These are phyloP conservation scores for Calvatia gigantea DNA, from an alignment of 768 basidiomycete species.

Conservation along the genomic window DNA sequence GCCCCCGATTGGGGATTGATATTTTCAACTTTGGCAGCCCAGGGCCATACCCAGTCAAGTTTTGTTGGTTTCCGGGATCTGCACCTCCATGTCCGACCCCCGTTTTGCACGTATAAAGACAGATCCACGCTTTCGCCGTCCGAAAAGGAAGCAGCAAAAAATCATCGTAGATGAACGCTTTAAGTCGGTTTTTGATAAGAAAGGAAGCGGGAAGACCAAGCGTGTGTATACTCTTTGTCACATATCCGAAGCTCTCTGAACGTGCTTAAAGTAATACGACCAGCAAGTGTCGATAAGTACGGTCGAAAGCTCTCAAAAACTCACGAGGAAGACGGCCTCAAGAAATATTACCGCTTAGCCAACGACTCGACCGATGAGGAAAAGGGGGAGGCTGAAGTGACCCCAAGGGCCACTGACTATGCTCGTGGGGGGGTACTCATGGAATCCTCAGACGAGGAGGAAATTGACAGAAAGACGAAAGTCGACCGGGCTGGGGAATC, in stretches of 20 bases:
- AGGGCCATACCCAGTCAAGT: background rate
- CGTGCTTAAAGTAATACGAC: background rate
- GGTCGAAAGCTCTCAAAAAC: constrained; percentile 68
- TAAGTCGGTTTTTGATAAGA: constrained; percentile 65
- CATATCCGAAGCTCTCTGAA: background rate
- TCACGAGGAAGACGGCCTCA: constrained; percentile 72
- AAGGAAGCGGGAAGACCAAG: constrained; percentile 20
- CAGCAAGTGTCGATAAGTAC: constrained; percentile 83
- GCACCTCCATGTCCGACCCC: constrained; percentile 65
- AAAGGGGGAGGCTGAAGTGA: constrained; percentile 29
- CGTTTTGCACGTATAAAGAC: constrained; percentile 84
- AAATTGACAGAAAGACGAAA: constrained; percentile 25
- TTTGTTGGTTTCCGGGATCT: constrained; percentile 5
- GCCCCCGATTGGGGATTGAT: background rate
- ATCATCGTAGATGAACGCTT: constrained; percentile 92
- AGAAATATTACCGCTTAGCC: constrained; percentile 72
- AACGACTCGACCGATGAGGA: constrained; percentile 35
- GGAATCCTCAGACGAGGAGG: constrained; percentile 84
- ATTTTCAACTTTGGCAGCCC: background rate
- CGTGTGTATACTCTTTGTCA: constrained; percentile 18
- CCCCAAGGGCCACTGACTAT: constrained; percentile 57
- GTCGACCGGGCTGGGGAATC: constrained; percentile 27
- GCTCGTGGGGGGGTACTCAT: constrained; percentile 88
- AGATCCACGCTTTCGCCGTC: constrained; percentile 90
- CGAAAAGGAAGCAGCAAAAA: constrained; percentile 76